Evolutionary conservation across 306 rosid species (phyloP).

Genomic region (cucumber (Cucumis sativus)): Cucumber_9930_V3 NC_026661.2:15204501-15205000

Average conservation of each 20-base stretch:
- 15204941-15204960: neutral
- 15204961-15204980: neutral
- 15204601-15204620: neutral
- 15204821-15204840: neutral
- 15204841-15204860: neutral
- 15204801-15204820: neutral
- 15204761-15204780: neutral
- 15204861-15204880: neutral
- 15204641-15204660: neutral
- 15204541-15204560: neutral
- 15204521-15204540: neutral
- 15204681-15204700: neutral
- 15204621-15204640: constrained; percentile 15
- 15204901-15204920: neutral
- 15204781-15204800: neutral
- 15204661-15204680: neutral
- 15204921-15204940: neutral
- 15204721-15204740: neutral
- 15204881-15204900: neutral
- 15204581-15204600: neutral
- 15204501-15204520: constrained; percentile 6
- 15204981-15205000: neutral
- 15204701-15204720: neutral
- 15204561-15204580: neutral
- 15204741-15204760: neutral